Conservation (phyloP, 306 rosid species). For the Abrus pulchellus region DNA sequence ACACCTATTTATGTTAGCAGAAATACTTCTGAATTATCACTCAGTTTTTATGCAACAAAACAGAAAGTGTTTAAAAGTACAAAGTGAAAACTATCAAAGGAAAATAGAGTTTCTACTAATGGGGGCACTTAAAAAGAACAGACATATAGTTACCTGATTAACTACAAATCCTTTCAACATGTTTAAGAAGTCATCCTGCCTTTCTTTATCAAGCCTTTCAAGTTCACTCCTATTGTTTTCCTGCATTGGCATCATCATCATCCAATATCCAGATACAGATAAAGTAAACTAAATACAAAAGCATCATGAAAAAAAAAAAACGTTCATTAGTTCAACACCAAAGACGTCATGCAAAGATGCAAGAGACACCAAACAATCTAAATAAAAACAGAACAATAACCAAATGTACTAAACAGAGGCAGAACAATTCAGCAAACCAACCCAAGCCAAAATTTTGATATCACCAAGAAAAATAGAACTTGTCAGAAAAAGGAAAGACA, state of each 20-base stretch:
- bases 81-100: constrained; percentile 26
- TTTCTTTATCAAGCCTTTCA: constrained; percentile 87
- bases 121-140: constrained; percentile 20
- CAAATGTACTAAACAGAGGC: not conserved
- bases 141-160: constrained; percentile 73
- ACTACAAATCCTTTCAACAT: constrained; percentile 95
- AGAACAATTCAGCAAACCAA: not conserved
- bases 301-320: not conserved
- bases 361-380: not conserved
- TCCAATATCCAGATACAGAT: constrained; percentile 27
- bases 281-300: not conserved
- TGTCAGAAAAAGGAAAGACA: not conserved
- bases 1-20: not conserved
- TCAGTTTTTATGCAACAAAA: constrained; percentile 6
- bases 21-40: constrained; percentile 18
- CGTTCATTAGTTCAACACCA: not conserved
- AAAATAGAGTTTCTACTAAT: constrained; percentile 5
- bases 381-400: not conserved
- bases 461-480: not conserved
- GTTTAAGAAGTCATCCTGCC: constrained; percentile 75
- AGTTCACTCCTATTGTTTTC: constrained; percentile 93
- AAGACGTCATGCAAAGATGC: not conserved
- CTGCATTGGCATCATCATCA: constrained; percentile 60
- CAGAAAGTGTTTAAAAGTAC: not conserved
- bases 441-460: too few relatives aligned